phyloP scores from a whole-genome alignment of 495 filamentous ascomycete genomes.

The Daldinia childiae region DNA sequence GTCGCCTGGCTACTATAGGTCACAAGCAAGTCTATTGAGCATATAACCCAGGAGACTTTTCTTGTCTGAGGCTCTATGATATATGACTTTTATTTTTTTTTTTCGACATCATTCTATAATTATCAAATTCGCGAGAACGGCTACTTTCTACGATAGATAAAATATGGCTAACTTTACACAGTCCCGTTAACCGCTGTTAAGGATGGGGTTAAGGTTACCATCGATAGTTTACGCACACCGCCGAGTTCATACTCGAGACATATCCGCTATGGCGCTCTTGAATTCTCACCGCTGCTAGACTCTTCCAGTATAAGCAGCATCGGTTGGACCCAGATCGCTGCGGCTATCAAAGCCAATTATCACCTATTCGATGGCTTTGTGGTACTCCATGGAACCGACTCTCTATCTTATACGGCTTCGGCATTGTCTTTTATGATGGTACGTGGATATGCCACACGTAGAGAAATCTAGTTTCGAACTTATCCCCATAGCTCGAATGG shows the following conservation, averaged over 20 bases:
- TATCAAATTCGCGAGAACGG: no score
- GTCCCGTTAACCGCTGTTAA: conserved; percentile 51
- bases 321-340: conserved; percentile 90
- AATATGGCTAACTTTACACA: conserved; percentile 26
- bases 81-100: no score
- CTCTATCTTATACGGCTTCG: conserved; percentile 89
- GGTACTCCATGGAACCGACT: conserved; percentile 95
- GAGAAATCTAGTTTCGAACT: not conserved
- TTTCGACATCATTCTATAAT: no score
- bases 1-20: no score
- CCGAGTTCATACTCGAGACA: conserved; percentile 81
- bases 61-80: no score
- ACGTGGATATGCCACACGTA: not conserved
- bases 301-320: conserved; percentile 85
- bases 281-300: conserved; percentile 89
- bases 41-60: no score
- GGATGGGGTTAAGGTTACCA: conserved; percentile 49
- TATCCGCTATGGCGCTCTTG: conserved; percentile 85
- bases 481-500: not conserved
- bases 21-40: no score
- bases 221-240: conserved; percentile 78
- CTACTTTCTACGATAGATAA: not conserved
- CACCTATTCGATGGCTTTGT: conserved; percentile 93
- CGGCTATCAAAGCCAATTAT: conserved; percentile 77
- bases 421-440: conserved; percentile 92